phyloP scores from a whole-genome alignment of 225 moss, liverwort and hornwort genomes.

The Sphagnum tenellum region DNA sequence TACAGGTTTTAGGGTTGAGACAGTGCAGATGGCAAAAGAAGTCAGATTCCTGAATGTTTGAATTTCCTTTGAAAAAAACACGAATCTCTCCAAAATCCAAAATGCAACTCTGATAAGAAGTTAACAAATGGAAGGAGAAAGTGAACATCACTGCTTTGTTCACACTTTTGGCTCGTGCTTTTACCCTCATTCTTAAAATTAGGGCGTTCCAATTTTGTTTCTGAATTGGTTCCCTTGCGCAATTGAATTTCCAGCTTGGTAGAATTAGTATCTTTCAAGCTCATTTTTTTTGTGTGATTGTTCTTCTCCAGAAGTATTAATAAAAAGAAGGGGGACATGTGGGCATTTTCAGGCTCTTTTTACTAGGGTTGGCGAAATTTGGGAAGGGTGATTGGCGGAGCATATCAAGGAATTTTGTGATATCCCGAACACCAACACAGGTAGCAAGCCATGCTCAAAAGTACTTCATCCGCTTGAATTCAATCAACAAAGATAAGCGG shows the following conservation, averaged over 20 bases:
- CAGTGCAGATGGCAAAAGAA: too few species aligned
- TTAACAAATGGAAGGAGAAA: too few species aligned
- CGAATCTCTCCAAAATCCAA: too few species aligned
- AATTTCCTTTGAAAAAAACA: too few species aligned
- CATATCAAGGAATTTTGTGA: conserved; percentile 86
- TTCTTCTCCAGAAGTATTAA: too few species aligned
- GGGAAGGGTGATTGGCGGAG: conserved; percentile 99
- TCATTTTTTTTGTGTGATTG: neutral
- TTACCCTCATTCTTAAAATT: too few species aligned
- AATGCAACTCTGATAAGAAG: too few species aligned
- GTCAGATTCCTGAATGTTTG: too few species aligned
- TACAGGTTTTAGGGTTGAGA: too few species aligned
- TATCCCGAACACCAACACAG: conserved; percentile 88
- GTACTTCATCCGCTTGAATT: conserved; percentile 86
- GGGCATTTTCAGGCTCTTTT: conserved; percentile 49
- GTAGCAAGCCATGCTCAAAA: conserved; percentile 97
- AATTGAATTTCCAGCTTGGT: neutral
- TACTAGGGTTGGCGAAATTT: conserved; percentile 81
- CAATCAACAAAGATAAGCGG: conserved; percentile 89
- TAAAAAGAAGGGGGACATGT: neutral
- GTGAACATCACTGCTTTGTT: too few species aligned
- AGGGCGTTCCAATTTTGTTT: too few species aligned
- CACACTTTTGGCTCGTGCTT: too few species aligned
- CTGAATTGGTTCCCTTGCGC: neutral
- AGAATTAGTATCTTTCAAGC: neutral